A percentile compares a stretch with the other conserved stretches of the same genome.
These are phyloP conservation scores for Alternaria tenuissima DNA, from an alignment of 2,329 filamentous ascomycete genomes.

Conservation along the genomic window DNA sequence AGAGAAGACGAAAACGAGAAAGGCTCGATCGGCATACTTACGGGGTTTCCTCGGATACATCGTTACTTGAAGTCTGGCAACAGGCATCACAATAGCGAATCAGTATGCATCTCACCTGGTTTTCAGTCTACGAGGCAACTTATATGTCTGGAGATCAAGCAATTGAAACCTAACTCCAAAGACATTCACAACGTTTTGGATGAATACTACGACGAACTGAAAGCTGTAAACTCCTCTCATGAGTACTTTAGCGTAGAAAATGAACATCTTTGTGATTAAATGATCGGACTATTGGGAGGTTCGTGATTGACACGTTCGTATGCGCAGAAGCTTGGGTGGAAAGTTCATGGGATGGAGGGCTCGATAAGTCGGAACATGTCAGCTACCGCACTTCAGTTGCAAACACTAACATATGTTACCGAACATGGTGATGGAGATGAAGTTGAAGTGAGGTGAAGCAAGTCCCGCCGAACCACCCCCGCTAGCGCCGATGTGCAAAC, in stretches of 20 bases:
- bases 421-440: not conserved
- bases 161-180: not conserved
- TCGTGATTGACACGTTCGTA: not conserved
- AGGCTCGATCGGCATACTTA: not conserved
- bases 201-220: not conserved
- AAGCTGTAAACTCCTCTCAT: not conserved
- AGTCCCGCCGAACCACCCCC: slow-evolving; percentile 13
- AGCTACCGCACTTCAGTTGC: too few relatives aligned
- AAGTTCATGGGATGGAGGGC: accelerated
- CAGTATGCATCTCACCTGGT: not conserved
- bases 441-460: not conserved
- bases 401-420: not conserved
- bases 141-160: not conserved
- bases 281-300: not conserved
- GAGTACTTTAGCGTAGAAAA: not conserved
- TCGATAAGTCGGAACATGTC: accelerated
- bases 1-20: not conserved
- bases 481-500: slow-evolving; percentile 26
- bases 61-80: not conserved
- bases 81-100: not conserved
- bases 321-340: not conserved
- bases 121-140: not conserved
- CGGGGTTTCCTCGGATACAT: accelerated
- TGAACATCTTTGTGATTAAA: too few relatives aligned
- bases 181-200: not conserved